These are phyloP conservation scores for Wickerhamiella lipophila DNA, from an alignment of 805 yeast species.

Conservation along the genomic window DNA sequence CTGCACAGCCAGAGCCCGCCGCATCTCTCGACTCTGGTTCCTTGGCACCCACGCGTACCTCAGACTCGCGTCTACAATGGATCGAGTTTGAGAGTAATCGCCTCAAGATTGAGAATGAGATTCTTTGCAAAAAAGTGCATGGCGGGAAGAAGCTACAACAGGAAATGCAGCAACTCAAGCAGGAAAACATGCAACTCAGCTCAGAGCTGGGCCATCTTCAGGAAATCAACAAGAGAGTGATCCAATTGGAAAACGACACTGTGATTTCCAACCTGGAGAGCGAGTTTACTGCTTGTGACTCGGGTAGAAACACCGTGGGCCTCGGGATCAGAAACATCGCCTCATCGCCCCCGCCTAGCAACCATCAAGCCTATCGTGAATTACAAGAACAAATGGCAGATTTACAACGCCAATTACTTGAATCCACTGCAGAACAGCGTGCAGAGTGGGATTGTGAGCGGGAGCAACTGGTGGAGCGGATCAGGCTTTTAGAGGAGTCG, in stretches of 20 bases:
- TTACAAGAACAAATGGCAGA: not conserved
- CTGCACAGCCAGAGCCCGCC: too few relatives aligned
- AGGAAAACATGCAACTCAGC: conserved; percentile 24
- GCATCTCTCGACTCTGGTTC: not conserved
- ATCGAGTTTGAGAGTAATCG: conserved; percentile 19
- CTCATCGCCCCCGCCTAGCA: not conserved
- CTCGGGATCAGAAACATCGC: not conserved
- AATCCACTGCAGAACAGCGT: not conserved
- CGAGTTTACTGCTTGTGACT: not conserved
- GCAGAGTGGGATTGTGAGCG: not conserved
- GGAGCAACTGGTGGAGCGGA: not conserved
- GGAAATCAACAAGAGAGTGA: not conserved
- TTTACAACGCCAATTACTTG: not conserved
- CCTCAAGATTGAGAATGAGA: conserved; percentile 66
- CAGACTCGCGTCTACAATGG: not conserved
- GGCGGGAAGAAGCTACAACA: conserved; percentile 48
- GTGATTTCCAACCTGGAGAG: not conserved
- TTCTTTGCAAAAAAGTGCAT: conserved; percentile 46
- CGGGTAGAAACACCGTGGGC: not conserved
- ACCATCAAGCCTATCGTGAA: not conserved
- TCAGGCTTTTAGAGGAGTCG: not conserved
- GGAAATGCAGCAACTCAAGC: conserved; percentile 53
- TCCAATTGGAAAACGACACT: not conserved
- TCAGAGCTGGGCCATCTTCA: conserved; percentile 1
- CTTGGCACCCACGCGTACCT: not conserved